Evolutionary conservation across 768 basidiomycete species (phyloP).

Genomic region (Podaxis sp.): DNA sequence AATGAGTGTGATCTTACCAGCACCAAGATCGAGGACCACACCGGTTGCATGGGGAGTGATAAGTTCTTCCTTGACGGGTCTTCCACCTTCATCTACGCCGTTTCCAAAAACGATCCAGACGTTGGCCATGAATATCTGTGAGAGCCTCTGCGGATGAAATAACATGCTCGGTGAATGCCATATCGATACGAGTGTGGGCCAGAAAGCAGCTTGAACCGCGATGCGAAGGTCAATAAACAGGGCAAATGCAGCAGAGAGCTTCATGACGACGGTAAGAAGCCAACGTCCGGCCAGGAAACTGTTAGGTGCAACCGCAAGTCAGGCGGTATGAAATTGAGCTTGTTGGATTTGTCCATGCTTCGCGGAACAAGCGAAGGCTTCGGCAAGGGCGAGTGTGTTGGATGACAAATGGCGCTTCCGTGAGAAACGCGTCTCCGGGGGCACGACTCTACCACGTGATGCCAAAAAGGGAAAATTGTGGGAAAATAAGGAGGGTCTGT

Average conservation of each 20-base stretch:
- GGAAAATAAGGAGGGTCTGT: neutral
- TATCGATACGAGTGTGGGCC: conserved; percentile 45
- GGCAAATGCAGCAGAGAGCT: conserved; percentile 39
- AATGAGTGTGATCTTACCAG: conserved; percentile 38
- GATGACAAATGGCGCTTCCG: neutral
- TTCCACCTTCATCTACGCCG: conserved; percentile 41
- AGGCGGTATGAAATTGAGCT: neutral
- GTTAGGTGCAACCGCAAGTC: neutral
- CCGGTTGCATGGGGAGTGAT: conserved; percentile 57
- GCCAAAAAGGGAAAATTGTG: neutral
- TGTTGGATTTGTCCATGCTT: neutral
- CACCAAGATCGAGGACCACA: conserved; percentile 65
- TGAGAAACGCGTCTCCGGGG: neutral
- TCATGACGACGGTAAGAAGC: conserved; percentile 33
- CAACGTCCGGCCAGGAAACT: neutral
- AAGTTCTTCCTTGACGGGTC: conserved; percentile 41
- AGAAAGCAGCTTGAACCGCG: conserved; percentile 35
- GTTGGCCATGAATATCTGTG: conserved; percentile 54
- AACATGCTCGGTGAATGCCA: conserved; percentile 41
- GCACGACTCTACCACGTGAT: neutral
- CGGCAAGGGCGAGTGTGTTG: no score
- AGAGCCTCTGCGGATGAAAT: conserved; percentile 41
- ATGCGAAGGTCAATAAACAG: conserved; percentile 40
- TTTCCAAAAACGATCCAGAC: conserved; percentile 54
- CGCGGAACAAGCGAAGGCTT: neutral